A percentile compares a stretch with the other conserved stretches of the same genome.
Conservation (phyloP, 2,329 filamentous ascomycete genomes). For the Volutella citrinella region DNA sequence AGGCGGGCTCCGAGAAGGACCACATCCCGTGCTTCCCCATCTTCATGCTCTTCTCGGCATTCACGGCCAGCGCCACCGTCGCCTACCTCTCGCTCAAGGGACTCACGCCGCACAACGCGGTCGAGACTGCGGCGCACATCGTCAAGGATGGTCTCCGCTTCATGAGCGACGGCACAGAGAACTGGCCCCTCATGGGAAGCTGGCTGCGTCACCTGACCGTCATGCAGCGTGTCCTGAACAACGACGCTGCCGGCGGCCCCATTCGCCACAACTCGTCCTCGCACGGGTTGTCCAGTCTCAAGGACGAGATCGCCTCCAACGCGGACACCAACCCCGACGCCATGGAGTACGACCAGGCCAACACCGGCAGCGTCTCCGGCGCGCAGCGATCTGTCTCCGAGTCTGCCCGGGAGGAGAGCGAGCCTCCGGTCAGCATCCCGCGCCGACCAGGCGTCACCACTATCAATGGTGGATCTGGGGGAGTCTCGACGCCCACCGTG, state of each 20-base stretch:
- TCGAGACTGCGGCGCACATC: slow-evolving; percentile 55
- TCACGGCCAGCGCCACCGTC: slow-evolving; percentile 58
- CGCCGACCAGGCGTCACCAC: slow-evolving; percentile 55
- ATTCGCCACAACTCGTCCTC: slow-evolving; percentile 33
- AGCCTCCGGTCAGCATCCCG: slow-evolving; percentile 47
- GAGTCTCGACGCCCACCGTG: slow-evolving; percentile 44
- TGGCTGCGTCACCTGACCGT: slow-evolving; percentile 60
- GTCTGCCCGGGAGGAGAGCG: slow-evolving; percentile 47
- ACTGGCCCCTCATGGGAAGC: slow-evolving; percentile 57
- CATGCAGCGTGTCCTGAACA: slow-evolving; percentile 59
- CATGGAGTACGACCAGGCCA: slow-evolving; percentile 53
- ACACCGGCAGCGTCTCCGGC: slow-evolving; percentile 17
- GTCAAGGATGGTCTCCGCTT: slow-evolving; percentile 58
- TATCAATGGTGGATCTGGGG: slow-evolving; percentile 55
- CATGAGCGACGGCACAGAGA: slow-evolving; percentile 57
- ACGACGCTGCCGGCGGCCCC: slow-evolving; percentile 40
- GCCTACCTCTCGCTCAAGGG: slow-evolving; percentile 62
- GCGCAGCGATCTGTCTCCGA: slow-evolving; percentile 36
- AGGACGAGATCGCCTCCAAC: slow-evolving; percentile 55
- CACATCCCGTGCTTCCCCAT: slow-evolving; percentile 59
- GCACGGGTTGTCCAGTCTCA: slow-evolving; percentile 34
- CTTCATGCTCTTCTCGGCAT: slow-evolving; percentile 62
- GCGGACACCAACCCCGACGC: slow-evolving; percentile 52
- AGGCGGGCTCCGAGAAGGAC: slow-evolving; percentile 56
- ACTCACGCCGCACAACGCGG: slow-evolving; percentile 52